A percentile compares a stretch with the other conserved stretches of the same genome.
These are phyloP conservation scores for Saturnispora ahearnii DNA, from an alignment of 805 yeast genomes.

Conservation along the genomic window DNA sequence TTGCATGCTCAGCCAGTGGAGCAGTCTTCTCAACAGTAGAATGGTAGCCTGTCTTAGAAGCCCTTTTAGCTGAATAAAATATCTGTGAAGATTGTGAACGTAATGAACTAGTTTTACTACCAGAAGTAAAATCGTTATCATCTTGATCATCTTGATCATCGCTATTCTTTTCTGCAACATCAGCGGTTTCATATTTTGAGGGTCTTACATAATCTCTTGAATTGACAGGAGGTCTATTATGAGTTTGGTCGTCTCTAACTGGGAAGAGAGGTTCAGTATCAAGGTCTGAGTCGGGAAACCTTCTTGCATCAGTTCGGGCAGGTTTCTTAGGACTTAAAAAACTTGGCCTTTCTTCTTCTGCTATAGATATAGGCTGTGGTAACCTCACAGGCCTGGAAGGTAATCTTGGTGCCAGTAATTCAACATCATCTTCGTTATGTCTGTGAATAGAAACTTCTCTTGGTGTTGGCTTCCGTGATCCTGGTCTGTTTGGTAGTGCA, in stretches of 20 bases:
- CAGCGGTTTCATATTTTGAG: neutral
- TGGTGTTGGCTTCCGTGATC: slow-evolving; percentile 1
- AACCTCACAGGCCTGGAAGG: neutral
- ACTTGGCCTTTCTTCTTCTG: slow-evolving; percentile 3
- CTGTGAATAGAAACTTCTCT: neutral
- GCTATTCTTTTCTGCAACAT: neutral
- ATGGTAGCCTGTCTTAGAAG: slow-evolving; percentile 10
- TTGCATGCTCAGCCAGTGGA: slow-evolving; percentile 12
- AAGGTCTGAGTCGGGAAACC: neutral
- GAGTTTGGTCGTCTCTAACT: neutral
- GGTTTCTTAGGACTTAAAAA: slow-evolving; percentile 9
- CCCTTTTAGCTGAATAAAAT: slow-evolving; percentile 8
- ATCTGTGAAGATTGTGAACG: slow-evolving; percentile 8
- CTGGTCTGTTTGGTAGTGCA: neutral
- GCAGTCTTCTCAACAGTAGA: slow-evolving; percentile 11
- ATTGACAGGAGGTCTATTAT: neutral
- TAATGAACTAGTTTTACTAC: neutral
- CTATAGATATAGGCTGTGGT: neutral
- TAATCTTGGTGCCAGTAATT: neutral
- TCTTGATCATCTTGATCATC: slow-evolving; percentile 2
- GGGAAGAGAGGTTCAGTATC: slow-evolving; percentile 7
- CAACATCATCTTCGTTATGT: neutral
- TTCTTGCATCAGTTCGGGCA: neutral
- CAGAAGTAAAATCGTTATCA: slow-evolving; percentile 1
- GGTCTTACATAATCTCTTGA: neutral